Percentiles rank a stretch among this genome's conserved stretches.
phyloP scores from a whole-genome alignment of 164 flowering plant species.

The Umbellularia californica region DNA sequence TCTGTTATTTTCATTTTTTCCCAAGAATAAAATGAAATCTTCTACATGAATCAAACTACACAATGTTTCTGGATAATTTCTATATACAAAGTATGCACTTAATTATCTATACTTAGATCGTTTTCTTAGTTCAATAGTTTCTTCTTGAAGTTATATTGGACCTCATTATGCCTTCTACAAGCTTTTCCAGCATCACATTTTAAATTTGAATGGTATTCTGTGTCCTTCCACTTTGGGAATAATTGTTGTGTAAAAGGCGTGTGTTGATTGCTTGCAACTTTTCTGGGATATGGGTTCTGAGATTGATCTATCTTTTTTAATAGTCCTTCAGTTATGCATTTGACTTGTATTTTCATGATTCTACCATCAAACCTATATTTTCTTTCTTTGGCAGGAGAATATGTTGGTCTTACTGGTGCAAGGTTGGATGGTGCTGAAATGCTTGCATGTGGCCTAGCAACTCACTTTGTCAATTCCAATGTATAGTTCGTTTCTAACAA shows the following conservation, averaged over 20 bases:
- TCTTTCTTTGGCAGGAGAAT: constrained; percentile 54
- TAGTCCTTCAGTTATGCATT: neutral
- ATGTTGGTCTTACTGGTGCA: constrained; percentile 80
- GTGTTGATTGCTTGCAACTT: no score
- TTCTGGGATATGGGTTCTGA: no score
- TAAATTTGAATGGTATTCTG: no score
- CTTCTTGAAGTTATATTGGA: neutral
- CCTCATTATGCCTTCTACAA: neutral
- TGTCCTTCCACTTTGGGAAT: no score
- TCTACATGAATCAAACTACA: no score
- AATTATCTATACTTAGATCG: neutral
- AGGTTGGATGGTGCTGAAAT: constrained; percentile 89
- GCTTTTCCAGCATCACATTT: neutral
- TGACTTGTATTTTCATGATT: neutral
- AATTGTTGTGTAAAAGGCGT: no score
- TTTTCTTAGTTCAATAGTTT: neutral
- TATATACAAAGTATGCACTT: no score
- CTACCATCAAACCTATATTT: neutral
- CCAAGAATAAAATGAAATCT: no score
- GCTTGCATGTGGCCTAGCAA: constrained; percentile 93
- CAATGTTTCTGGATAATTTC: no score
- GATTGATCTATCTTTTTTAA: no score
- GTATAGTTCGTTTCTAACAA: constrained; percentile 31
- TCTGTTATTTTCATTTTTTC: no score
- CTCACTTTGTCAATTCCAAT: constrained; percentile 65